These are phyloP conservation scores for Saturnispora ahearnii DNA, from an alignment of 805 yeast genomes.

Conservation along the genomic window DNA sequence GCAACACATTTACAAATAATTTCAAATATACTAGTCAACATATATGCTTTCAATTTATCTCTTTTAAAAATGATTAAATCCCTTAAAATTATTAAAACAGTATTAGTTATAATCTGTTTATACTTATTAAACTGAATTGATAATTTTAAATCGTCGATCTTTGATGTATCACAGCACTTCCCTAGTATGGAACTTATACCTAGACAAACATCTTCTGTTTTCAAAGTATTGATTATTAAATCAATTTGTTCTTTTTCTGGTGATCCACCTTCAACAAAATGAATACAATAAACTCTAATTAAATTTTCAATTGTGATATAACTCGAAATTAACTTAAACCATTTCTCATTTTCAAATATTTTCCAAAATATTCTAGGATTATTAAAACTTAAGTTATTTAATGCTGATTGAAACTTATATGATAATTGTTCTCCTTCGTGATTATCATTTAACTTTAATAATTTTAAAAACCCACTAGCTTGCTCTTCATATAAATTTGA, in stretches of 20 bases:
- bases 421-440: slow-evolving; percentile 9
- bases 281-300: slow-evolving; percentile 20
- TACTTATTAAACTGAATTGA: slow-evolving; percentile 26
- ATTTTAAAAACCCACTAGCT: slow-evolving; percentile 15
- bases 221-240: slow-evolving; percentile 10
- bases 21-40: slow-evolving; percentile 18
- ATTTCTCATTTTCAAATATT: slow-evolving; percentile 14
- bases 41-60: slow-evolving; percentile 13
- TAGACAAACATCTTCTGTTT: slow-evolving; percentile 20
- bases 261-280: slow-evolving; percentile 8
- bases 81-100: slow-evolving; percentile 15
- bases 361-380: slow-evolving; percentile 19
- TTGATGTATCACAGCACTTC: slow-evolving; percentile 22
- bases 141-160: slow-evolving; percentile 20
- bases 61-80: slow-evolving; percentile 9
- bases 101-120: slow-evolving; percentile 17
- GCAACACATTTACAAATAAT: slow-evolving; percentile 20
- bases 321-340: slow-evolving; percentile 11
- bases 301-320: slow-evolving; percentile 23
- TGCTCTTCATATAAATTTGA: slow-evolving; percentile 18
- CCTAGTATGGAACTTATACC: slow-evolving; percentile 18
- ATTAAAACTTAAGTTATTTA: slow-evolving; percentile 19
- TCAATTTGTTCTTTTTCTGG: slow-evolving; percentile 6
- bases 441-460: slow-evolving; percentile 6
- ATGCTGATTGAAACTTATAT: slow-evolving; percentile 17